Percentiles rank a stretch among this genome's conserved stretches.
These are phyloP conservation scores for Dryadomyces quercus-mongolicae DNA, from an alignment of 2,329 filamentous ascomycete species.

Conservation along the genomic window DNA sequence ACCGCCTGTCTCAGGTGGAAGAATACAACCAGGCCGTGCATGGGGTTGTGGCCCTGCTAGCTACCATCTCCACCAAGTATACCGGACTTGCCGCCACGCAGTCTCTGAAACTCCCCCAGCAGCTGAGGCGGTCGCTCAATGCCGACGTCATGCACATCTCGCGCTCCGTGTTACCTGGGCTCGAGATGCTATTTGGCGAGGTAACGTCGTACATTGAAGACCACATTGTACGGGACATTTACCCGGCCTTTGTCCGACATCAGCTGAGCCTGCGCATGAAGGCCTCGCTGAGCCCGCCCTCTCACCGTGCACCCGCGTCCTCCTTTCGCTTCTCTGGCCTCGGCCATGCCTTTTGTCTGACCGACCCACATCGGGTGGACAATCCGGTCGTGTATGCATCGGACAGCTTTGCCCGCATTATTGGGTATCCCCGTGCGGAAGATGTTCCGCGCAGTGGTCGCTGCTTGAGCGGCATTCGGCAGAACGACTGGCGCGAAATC, in stretches of 20 bases:
- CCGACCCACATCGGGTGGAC: constrained; percentile 34
- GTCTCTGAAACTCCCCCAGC: constrained; percentile 28
- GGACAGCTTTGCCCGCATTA: constrained; percentile 35
- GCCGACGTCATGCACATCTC: constrained; percentile 33
- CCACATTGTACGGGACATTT: constrained; percentile 29
- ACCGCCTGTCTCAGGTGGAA: constrained; percentile 24
- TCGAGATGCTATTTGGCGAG: constrained; percentile 28
- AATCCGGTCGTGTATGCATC: constrained; percentile 39
- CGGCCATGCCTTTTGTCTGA: constrained; percentile 46
- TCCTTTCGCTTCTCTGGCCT: constrained; percentile 27
- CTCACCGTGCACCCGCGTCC: constrained; percentile 16
- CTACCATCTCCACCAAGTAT: constrained; percentile 21
- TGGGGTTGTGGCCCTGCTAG: constrained; percentile 25
- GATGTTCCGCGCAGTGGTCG: constrained; percentile 35
- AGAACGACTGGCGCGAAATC: constrained; percentile 22
- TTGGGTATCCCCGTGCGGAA: constrained; percentile 32
- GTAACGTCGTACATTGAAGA: constrained; percentile 27
- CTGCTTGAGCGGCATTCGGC: constrained; percentile 28
- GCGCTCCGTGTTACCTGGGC: constrained; percentile 28
- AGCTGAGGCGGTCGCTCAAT: constrained; percentile 28
- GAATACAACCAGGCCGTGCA: constrained; percentile 29
- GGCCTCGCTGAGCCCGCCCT: constrained; percentile 26
- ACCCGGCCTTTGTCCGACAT: constrained; percentile 36
- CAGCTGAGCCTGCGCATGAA: constrained; percentile 33
- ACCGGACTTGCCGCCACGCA: constrained; percentile 25